Conservation (phyloP, 1,284 basidiomycete genomes). For the Sanghuangporus sanghuang region DNA sequence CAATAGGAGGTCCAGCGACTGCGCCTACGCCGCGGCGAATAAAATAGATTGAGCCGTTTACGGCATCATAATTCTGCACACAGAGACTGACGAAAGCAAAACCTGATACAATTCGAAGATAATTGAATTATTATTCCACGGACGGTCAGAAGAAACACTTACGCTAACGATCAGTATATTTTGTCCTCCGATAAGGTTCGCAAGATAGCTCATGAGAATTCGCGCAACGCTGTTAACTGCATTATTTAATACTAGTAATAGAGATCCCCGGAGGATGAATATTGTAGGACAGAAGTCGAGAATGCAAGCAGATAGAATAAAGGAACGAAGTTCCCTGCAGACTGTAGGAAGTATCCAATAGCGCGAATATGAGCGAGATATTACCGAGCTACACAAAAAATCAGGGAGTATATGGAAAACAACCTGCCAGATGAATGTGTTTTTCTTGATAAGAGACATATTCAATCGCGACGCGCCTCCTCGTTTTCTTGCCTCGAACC, state of each 20-base stretch:
- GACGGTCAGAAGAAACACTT: constrained; percentile 3
- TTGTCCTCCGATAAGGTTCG: constrained; percentile 39
- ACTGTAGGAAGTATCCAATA: constrained; percentile 38
- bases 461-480: constrained; percentile 27
- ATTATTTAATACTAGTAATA: constrained; percentile 38
- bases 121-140: neutral
- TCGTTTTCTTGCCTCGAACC: constrained; percentile 20
- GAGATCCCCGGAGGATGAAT: constrained; percentile 33
- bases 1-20: constrained; percentile 36
- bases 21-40: constrained; percentile 31
- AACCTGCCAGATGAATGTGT: constrained; percentile 41
- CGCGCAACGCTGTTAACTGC: constrained; percentile 40
- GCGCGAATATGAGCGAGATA: constrained; percentile 27
- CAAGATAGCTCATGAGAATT: constrained; percentile 37
- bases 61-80: constrained; percentile 37
- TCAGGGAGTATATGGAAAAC: neutral
- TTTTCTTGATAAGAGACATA: constrained; percentile 33
- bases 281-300: constrained; percentile 35
- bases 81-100: constrained; percentile 35
- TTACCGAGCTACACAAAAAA: neutral
- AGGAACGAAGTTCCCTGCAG: constrained; percentile 41
- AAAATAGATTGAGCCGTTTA: constrained; percentile 38
- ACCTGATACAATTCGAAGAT: constrained; percentile 25
- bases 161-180: constrained; percentile 41
- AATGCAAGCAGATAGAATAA: constrained; percentile 40